Conservation (phyloP, 768 basidiomycete genomes). For the Leccinum subgranulosum region DNA sequence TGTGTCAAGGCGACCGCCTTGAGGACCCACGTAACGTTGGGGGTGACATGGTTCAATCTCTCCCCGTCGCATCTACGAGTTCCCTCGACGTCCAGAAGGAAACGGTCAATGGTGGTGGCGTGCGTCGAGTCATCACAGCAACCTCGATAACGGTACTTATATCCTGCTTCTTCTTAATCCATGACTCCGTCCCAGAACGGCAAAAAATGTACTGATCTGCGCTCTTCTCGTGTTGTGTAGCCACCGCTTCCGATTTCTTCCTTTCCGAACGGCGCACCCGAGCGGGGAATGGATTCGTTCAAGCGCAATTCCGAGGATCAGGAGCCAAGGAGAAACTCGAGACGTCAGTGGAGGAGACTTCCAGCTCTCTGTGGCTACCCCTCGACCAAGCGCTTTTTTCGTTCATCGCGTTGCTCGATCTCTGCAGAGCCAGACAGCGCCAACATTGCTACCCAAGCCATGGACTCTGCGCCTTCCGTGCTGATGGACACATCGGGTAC, state of each 20-base stretch:
- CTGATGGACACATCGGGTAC: conserved; percentile 20
- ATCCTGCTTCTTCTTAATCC: conserved; percentile 13
- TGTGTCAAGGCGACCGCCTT: conserved; percentile 13
- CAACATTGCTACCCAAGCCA: conserved; percentile 8
- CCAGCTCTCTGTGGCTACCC: conserved; percentile 22
- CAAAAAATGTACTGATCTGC: conserved; percentile 17
- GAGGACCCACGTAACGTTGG: conserved; percentile 14
- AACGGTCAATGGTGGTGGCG: conserved; percentile 16
- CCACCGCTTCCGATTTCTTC: conserved; percentile 18
- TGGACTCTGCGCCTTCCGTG: conserved; percentile 20
- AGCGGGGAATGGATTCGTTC: background rate
- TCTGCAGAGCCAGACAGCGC: background rate
- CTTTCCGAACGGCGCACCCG: conserved; percentile 14
- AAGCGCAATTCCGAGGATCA: conserved; percentile 13
- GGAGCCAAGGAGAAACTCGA: conserved; percentile 12
- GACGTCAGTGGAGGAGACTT: conserved; percentile 16
- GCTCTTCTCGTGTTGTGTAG: conserved; percentile 16
- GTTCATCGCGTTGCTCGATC: conserved; percentile 11
- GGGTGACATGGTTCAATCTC: background rate
- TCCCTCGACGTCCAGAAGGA: conserved; percentile 14
- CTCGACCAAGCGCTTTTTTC: conserved; percentile 5
- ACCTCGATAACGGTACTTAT: conserved; percentile 30
- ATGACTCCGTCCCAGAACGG: conserved; percentile 12
- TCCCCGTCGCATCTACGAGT: conserved; percentile 1
- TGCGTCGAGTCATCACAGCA: conserved; percentile 23